Evolutionary conservation across 2,329 filamentous ascomycete genomes (phyloP).

Genomic region (Talaromyces sp.): DNA sequence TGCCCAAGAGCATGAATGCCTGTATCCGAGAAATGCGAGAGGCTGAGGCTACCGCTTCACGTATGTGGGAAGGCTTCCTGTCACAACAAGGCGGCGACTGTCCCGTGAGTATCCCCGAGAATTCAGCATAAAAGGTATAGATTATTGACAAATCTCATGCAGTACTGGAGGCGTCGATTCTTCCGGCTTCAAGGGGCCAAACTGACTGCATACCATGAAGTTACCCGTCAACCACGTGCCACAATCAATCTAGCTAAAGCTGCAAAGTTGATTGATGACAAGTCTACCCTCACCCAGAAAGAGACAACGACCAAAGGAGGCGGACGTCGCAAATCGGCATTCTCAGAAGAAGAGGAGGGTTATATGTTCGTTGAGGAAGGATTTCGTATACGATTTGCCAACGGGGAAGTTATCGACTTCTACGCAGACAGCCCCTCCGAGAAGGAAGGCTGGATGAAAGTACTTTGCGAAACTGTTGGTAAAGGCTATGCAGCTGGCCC

Average conservation of each 20-base stretch:
- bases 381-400: constrained; percentile 97
- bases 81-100: constrained; percentile 98
- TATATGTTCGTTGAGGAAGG: constrained; percentile 99
- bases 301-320: constrained; percentile 72
- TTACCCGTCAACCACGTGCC: constrained; percentile 87
- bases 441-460: constrained; percentile 93
- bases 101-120: constrained; percentile 61
- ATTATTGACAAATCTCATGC: constrained; percentile 33
- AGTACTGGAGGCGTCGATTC: constrained; percentile 97
- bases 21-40: constrained; percentile 90
- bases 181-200: constrained; percentile 91
- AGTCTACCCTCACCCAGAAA: constrained; percentile 73
- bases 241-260: constrained; percentile 96
- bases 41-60: constrained; percentile 71
- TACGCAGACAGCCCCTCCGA: constrained; percentile 84
- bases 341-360: constrained; percentile 96
- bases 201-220: constrained; percentile 92
- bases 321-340: constrained; percentile 82
- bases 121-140: constrained; percentile 1
- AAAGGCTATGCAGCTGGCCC: constrained; percentile 43
- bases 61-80: constrained; percentile 79
- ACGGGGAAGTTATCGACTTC: constrained; percentile 97
- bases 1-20: constrained; percentile 99
- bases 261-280: constrained; percentile 88
- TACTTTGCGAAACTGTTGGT: constrained; percentile 65